Evolutionary conservation across 495 filamentous ascomycete genomes (phyloP), one percentile per base, ranked within the genome.

Genomic region (Ramalina intermedia): DNA sequence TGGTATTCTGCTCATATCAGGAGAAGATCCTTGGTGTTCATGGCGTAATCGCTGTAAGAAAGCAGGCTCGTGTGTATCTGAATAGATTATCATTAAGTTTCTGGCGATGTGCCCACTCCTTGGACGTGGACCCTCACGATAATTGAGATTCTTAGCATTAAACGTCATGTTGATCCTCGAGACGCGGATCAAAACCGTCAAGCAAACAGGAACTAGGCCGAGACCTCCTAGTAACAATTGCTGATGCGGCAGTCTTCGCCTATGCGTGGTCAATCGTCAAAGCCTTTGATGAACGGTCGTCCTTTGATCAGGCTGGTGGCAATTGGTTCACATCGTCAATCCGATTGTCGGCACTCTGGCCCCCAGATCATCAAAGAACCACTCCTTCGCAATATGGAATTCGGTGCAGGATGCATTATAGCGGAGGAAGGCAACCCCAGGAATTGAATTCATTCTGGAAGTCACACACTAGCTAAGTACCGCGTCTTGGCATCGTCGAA

Each of bases 41-140:
- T n/a, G 42, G 33, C 46, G 49, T 3, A 59, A 45, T 29, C 37
- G 54, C 13, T 48, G 55, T 2, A 59, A 35, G 27, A 59, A 59
- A 1, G 41, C 38, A 29, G 57, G 57, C 41, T 59, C 57, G 1
- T 52, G 54, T 11, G 51, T 43, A 11, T 56, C 57, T 59, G 24
- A 5, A 16, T 6, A 7, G 20, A 18, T 20, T 40, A 41, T 48
- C 39, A 51, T 43, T 2, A 21, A 12, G 3, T 3, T 43, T 27
- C 11, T 4, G 1, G 1, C 23, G 18, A 14, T 46, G 6, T 6
- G 12, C 21, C n/a, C 20, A 24, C 41, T 18, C 7, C 2, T 44
- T 18, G 41, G 14, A n/a, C 4, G 20, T 14, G 12, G 24, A 41
- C 24, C 14, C 51, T 7, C 40, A 57, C 57, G 51, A 27, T 59